A percentile compares a stretch with the other conserved stretches of the same genome.
phyloP scores from a whole-genome alignment of 176 grass and related monocot species.

The Bothriochloa decipiens region DNA sequence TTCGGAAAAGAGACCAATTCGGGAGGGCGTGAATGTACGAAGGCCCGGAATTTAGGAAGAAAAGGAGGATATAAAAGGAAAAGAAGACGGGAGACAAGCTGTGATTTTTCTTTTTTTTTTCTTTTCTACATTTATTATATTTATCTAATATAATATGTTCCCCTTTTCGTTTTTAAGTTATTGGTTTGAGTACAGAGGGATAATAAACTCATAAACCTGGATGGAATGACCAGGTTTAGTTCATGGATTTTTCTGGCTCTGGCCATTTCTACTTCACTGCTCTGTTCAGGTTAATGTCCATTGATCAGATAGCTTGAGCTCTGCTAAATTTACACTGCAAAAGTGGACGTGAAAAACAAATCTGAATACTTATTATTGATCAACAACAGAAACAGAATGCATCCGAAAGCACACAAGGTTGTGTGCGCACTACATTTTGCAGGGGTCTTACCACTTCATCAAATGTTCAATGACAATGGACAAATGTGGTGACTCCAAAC shows the following conservation, averaged over 20 bases:
- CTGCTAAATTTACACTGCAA: conserved; percentile 3
- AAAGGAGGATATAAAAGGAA: conserved; percentile 3
- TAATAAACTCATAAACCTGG: conserved; percentile 2
- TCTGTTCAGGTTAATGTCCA: too few relatives aligned
- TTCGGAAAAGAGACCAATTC: neutral
- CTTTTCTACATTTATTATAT: neutral
- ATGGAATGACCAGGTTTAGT: neutral
- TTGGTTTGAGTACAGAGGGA: conserved; percentile 40
- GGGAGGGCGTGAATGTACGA: conserved; percentile 40
- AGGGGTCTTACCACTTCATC: neutral
- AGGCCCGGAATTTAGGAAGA: neutral
- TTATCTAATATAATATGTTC: neutral
- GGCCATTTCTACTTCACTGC: neutral
- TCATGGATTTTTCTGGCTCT: neutral
- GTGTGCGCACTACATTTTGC: neutral
- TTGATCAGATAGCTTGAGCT: neutral
- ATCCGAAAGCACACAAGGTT: neutral
- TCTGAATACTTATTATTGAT: neutral
- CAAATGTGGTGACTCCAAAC: neutral
- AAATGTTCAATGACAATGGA: neutral
- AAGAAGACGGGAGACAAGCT: neutral
- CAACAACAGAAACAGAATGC: neutral
- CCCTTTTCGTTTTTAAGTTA: conserved; percentile 17
- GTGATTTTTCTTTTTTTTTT: neutral
- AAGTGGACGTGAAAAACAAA: neutral